These are phyloP conservation scores for Prunus yedoensis DNA, from an alignment of 331 rosid species.

Conservation along the genomic window DNA sequence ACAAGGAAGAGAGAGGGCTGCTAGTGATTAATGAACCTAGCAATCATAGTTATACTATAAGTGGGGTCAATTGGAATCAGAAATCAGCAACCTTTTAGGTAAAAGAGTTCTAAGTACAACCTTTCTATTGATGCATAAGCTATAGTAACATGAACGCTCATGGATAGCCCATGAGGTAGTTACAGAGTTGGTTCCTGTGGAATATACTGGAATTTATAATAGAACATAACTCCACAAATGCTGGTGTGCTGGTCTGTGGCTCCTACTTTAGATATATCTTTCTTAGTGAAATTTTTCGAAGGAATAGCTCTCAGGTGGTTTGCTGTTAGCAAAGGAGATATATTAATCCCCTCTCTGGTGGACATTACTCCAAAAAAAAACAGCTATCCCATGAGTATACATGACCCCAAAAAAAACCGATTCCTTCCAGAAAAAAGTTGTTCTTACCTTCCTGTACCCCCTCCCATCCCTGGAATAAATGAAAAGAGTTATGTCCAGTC, in stretches of 20 bases:
- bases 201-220: neutral
- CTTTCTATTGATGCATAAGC: neutral
- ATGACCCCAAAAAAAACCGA: no score
- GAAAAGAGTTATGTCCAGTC: no score
- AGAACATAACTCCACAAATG: neutral
- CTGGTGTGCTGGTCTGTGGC: neutral
- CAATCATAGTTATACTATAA: neutral
- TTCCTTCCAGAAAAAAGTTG: no score
- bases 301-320: neutral
- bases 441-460: no score
- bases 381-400: no score
- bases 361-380: no score
- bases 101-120: neutral
- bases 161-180: neutral
- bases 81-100: slow-evolving; percentile 1
- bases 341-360: neutral
- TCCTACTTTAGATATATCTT: neutral
- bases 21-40: neutral
- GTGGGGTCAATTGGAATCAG: neutral
- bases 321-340: neutral
- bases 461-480: no score
- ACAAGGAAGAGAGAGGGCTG: neutral
- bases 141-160: neutral
- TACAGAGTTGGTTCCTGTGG: slow-evolving; percentile 2
- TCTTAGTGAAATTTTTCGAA: neutral